Base-by-base conservation (phyloP, 495 filamentous ascomycete species). In the Achaetomiella virescens region DNA sequence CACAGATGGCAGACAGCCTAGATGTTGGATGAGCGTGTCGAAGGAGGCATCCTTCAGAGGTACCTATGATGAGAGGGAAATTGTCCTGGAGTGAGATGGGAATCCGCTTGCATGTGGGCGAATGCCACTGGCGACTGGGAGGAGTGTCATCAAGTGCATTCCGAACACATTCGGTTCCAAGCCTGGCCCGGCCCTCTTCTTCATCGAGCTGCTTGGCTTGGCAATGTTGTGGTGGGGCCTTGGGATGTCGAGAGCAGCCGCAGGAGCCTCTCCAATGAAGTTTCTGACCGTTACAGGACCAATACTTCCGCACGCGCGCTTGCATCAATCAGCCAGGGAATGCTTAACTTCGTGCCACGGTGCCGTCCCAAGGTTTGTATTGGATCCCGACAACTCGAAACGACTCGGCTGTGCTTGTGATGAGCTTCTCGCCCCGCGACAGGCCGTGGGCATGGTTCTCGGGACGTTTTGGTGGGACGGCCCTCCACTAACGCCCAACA, bases 301-400 rank as follows among this genome's bases (percentile, higher is more conserved):
- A 40, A 21, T 6, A 44, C 27, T 31, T 9, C 27, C 27, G 27
- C 9, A 31, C 27, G 24, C 3, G 15, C 14, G 20, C 31, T 8
- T 29, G 48, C 48, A 29, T 40, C 48, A 51, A 31, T 10, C 31
- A 40, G 43, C 52, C 21, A 48, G 17, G 22, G 20, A 41, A 4
- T 3, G 18, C 10, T n/a, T 44, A 27, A 47, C 45, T 54, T 29
- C 27, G 41, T 21, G 8, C 53, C 44, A 27, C 31, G 24, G 48
- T 55, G 53, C 53, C 43, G 53, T 55, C 44, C 52, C 53, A 55
- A n/a, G 43, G 33, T 33, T 48, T 42, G 33, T 43, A 41, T 48
- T 48, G 18, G 31, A 18, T 38, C 42, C 42, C n/a, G 10, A 31
- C 4, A 31, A 8, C 29, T 47, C 41, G 36, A 55, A 41, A 48